A percentile compares a stretch with the other conserved stretches of the same genome.
These are phyloP conservation scores for Aspergillus proliferans DNA, from an alignment of 2,329 filamentous ascomycete species.

Conservation along the genomic window DNA sequence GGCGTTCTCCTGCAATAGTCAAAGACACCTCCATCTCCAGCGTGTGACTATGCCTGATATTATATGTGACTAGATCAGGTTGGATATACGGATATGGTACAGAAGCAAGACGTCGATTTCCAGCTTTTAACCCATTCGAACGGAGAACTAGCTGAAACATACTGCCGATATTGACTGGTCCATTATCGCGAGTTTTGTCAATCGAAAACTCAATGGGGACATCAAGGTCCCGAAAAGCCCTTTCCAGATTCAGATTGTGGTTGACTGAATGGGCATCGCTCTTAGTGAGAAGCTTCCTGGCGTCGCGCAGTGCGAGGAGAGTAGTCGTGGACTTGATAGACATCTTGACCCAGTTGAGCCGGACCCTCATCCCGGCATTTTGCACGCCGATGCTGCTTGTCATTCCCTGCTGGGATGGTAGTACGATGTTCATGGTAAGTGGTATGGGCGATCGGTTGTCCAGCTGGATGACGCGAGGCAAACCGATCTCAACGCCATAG, in stretches of 20 bases:
- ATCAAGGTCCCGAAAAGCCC: conserved; percentile 5
- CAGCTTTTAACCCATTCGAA: conserved; percentile 4
- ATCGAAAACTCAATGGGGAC: conserved; percentile 7
- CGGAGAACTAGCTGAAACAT: conserved; percentile 11
- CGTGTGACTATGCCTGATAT: conserved; percentile 8
- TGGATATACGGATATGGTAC: not conserved
- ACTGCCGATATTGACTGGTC: conserved; percentile 10
- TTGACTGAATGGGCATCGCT: not conserved
- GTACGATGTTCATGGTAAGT: conserved; percentile 7
- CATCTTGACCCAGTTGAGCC: conserved; percentile 10
- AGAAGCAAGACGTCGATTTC: not conserved
- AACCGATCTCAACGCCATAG: conserved; percentile 20
- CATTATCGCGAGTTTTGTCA: conserved; percentile 1
- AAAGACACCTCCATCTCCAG: conserved; percentile 8
- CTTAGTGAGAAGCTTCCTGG: not conserved
- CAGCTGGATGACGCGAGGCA: conserved; percentile 21
- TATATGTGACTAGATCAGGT: conserved; percentile 15
- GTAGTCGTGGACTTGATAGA: conserved; percentile 7
- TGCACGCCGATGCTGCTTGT: conserved; percentile 11
- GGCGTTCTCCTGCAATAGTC: conserved; percentile 7
- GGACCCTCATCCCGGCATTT: conserved; percentile 7
- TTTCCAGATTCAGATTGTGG: conserved; percentile 4
- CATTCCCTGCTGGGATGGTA: not conserved
- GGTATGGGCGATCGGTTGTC: conserved; percentile 9
- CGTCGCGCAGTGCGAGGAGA: conserved; percentile 7